These are phyloP conservation scores for Botrytis porri DNA, from an alignment of 2,329 filamentous ascomycete genomes.

Conservation along the genomic window DNA sequence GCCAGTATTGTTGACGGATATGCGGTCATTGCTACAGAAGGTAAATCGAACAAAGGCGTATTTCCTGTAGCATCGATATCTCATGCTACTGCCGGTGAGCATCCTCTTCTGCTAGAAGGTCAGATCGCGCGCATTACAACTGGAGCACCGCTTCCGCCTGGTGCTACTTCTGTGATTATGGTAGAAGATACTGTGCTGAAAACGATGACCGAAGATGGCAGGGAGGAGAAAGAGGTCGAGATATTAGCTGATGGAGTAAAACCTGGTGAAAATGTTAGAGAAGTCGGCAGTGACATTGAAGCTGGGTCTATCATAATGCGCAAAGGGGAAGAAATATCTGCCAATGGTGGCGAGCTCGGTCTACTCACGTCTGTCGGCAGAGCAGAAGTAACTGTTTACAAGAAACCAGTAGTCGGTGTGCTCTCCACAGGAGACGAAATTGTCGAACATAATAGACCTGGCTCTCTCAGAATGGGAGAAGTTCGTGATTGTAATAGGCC, in stretches of 20 bases:
- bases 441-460: conserved; percentile 65
- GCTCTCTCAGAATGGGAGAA: conserved; percentile 69
- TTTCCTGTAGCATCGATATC: conserved; percentile 87
- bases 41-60: conserved; percentile 65
- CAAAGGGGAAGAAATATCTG: conserved; percentile 78
- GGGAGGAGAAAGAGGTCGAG: conserved; percentile 84
- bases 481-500: conserved; percentile 93
- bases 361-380: conserved; percentile 83
- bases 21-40: conserved; percentile 67
- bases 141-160: conserved; percentile 82
- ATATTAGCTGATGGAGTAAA: conserved; percentile 76
- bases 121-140: conserved; percentile 90
- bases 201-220: conserved; percentile 71
- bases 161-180: conserved; percentile 91
- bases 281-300: conserved; percentile 83
- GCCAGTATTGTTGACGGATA: conserved; percentile 98
- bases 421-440: conserved; percentile 95
- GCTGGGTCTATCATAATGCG: conserved; percentile 66
- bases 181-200: conserved; percentile 87
- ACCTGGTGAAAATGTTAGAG: conserved; percentile 82
- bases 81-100: conserved; percentile 73
- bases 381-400: conserved; percentile 67
- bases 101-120: conserved; percentile 63
- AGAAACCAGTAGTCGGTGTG: conserved; percentile 76
- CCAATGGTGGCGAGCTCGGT: conserved; percentile 86